These are phyloP conservation scores for Raphanus raphanistrum DNA, from an alignment of 345 rosid species.

Conservation along the genomic window DNA sequence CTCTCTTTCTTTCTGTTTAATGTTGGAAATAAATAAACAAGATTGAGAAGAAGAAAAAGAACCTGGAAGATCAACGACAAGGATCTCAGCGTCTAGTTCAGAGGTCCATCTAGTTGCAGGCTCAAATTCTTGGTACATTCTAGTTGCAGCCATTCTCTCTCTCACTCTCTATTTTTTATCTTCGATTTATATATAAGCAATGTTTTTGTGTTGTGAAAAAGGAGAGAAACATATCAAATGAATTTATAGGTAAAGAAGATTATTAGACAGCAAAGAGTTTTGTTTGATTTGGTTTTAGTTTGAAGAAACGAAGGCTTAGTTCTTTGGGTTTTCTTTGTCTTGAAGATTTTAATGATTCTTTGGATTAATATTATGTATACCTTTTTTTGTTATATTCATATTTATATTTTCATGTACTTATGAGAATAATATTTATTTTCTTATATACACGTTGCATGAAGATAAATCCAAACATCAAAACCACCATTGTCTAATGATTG, in stretches of 20 bases:
- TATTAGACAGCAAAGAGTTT: slow-evolving; percentile 9
- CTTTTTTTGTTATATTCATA: neutral
- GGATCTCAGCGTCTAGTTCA: slow-evolving; percentile 37
- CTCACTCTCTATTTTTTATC: neutral
- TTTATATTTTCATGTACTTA: neutral
- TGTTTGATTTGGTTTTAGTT: slow-evolving; percentile 33
- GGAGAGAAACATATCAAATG: slow-evolving; percentile 17
- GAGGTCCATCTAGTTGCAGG: slow-evolving; percentile 40
- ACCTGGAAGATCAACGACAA: slow-evolving; percentile 45
- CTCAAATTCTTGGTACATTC: slow-evolving; percentile 37
- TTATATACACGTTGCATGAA: slow-evolving; percentile 4
- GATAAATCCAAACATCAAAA: neutral
- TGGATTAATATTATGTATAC: slow-evolving; percentile 23
- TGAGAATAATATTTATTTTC: neutral
- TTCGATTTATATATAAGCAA: slow-evolving; percentile 19
- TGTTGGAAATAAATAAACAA: neutral
- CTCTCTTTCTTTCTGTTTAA: neutral
- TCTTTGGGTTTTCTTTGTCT: slow-evolving; percentile 42
- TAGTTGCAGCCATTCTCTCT: slow-evolving; percentile 28
- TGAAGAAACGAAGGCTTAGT: slow-evolving; percentile 36
- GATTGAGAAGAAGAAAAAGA: slow-evolving; percentile 11
- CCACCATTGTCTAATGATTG: neutral
- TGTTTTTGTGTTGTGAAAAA: slow-evolving; percentile 27
- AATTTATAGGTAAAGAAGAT: slow-evolving; percentile 33
- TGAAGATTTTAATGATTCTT: slow-evolving; percentile 36